Evolutionary conservation across 176 grass and related monocot species (phyloP).

Genomic region (Carex cristatella): DNA sequence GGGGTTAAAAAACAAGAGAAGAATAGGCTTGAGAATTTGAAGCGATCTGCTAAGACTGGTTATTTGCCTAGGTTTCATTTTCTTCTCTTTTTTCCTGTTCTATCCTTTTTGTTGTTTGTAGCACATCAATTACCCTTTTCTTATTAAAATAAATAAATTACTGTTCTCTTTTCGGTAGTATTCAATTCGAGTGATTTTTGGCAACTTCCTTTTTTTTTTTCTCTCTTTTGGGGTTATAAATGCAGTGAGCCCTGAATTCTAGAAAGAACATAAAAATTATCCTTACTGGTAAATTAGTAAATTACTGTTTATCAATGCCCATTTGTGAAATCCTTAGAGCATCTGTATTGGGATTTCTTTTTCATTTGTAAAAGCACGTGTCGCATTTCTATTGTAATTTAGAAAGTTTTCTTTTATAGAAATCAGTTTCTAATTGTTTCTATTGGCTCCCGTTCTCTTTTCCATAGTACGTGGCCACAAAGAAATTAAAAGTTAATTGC

Average conservation of each 20-base stretch:
- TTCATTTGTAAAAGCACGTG: too few relatives aligned
- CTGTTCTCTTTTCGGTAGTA: not conserved
- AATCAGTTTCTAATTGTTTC: too few relatives aligned
- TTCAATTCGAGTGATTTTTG: not conserved
- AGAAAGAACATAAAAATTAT: not conserved
- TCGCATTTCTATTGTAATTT: too few relatives aligned
- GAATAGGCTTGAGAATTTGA: constrained; percentile 79
- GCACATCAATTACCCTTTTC: not conserved
- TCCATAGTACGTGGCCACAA: too few relatives aligned
- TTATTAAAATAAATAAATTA: not conserved
- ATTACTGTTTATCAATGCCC: not conserved
- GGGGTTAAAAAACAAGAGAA: constrained; percentile 86
- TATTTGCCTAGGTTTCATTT: constrained; percentile 65
- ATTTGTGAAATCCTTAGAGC: not conserved
- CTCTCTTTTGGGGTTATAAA: not conserved
- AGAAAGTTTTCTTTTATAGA: too few relatives aligned
- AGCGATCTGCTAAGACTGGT: constrained; percentile 72
- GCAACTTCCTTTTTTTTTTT: not conserved
- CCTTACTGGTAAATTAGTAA: not conserved
- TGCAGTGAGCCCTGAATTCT: not conserved
- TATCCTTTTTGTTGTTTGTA: not conserved
- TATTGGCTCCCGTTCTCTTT: too few relatives aligned
- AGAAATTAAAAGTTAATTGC: too few relatives aligned
- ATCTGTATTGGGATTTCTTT: too few relatives aligned
- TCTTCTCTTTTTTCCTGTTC: not conserved